Evolutionary conservation across 176 grass and related monocot species (phyloP).

Genomic region (Carex scoparia): DNA sequence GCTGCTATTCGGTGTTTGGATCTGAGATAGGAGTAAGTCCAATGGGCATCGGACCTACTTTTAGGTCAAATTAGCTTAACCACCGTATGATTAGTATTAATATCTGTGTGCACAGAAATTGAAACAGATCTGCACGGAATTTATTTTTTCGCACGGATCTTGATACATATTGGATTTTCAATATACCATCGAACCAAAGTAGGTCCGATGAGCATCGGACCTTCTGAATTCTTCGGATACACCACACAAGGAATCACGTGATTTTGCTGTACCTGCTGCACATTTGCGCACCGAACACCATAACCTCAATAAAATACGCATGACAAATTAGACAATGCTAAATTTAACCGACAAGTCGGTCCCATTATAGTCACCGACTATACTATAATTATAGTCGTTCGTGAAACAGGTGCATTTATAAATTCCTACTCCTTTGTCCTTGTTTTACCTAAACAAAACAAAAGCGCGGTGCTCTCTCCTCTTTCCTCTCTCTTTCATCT

Average conservation of each 20-base stretch:
- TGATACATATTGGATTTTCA: no score
- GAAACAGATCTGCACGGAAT: no score
- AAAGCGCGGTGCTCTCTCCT: not conserved
- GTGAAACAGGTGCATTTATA: not conserved
- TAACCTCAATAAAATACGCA: not conserved
- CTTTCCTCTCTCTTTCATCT: not conserved
- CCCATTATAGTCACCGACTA: not conserved
- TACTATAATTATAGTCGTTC: not conserved
- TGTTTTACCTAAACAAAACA: conserved; percentile 15
- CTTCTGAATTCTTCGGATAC: no score
- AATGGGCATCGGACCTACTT: no score
- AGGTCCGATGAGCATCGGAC: no score
- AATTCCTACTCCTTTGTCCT: not conserved
- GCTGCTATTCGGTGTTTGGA: not conserved
- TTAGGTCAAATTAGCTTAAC: no score
- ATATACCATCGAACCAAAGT: no score
- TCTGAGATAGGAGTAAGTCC: no score
- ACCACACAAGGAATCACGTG: not conserved
- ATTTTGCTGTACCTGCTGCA: not conserved
- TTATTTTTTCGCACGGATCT: no score
- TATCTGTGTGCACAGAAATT: no score
- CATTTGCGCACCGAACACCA: conserved; percentile 9
- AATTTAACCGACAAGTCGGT: not conserved
- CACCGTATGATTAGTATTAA: no score
- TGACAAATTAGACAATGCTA: not conserved